A percentile compares a stretch with the other conserved stretches of the same genome.
Conservation (phyloP, 495 filamentous ascomycete genomes). For the Halenospora varia region DNA sequence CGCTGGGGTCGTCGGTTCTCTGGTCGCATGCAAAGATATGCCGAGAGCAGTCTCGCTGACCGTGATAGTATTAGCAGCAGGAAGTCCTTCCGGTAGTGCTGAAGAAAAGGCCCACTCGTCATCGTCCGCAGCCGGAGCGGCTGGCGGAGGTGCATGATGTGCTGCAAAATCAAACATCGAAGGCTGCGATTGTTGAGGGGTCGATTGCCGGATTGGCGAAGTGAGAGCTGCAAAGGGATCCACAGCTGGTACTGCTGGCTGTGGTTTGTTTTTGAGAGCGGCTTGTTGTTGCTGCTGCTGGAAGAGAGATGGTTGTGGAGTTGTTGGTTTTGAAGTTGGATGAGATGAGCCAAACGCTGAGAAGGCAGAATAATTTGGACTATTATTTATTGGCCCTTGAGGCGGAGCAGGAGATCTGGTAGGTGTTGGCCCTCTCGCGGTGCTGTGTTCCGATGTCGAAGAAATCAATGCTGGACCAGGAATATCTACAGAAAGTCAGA, state of each 20-base stretch:
- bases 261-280: slow-evolving; percentile 35
- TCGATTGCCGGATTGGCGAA: slow-evolving; percentile 40
- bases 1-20: slow-evolving; percentile 33
- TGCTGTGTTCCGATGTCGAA: slow-evolving; percentile 55
- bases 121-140: slow-evolving; percentile 49
- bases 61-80: slow-evolving; percentile 38
- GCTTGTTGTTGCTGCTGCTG: slow-evolving; percentile 31
- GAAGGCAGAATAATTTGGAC: slow-evolving; percentile 60
- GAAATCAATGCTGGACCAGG: slow-evolving; percentile 55
- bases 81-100: slow-evolving; percentile 57
- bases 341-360: slow-evolving; percentile 43
- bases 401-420: slow-evolving; percentile 27
- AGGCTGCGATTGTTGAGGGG: slow-evolving; percentile 32
- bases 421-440: slow-evolving; percentile 39
- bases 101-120: slow-evolving; percentile 97
- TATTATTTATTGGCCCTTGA: slow-evolving; percentile 26
- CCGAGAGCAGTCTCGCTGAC: slow-evolving; percentile 47
- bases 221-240: slow-evolving; percentile 74
- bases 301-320: slow-evolving; percentile 39
- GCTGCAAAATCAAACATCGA: slow-evolving; percentile 24
- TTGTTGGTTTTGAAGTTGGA: slow-evolving; percentile 35
- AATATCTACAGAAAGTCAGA: slow-evolving; percentile 17
- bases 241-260: slow-evolving; percentile 34
- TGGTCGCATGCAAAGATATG: slow-evolving; percentile 45
- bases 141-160: slow-evolving; percentile 25